Percentiles rank a stretch among this genome's conserved stretches.
These are phyloP conservation scores for Brettanomyces custersianus DNA, from an alignment of 805 yeast genomes.

Conservation along the genomic window DNA sequence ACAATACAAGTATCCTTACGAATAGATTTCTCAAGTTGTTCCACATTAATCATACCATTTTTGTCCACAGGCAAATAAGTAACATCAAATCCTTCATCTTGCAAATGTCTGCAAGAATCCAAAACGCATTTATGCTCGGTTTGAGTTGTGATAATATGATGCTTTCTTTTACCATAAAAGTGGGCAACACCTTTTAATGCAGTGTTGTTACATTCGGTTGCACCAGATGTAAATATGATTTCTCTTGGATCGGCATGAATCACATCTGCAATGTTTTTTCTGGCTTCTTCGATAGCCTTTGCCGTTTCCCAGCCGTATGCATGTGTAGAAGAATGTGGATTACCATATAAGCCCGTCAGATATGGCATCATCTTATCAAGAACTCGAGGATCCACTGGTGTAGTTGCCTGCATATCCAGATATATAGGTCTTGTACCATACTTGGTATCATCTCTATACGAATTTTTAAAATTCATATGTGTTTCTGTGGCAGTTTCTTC, in stretches of 20 bases:
- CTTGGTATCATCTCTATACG: conserved; percentile 33
- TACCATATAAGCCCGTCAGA: conserved; percentile 90
- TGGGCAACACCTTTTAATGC: conserved; percentile 93
- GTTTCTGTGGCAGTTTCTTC: conserved; percentile 40
- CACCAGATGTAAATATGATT: conserved; percentile 94
- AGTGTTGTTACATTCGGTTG: conserved; percentile 95
- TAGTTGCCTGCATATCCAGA: conserved; percentile 96
- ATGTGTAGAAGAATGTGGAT: conserved; percentile 96
- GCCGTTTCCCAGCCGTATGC: conserved; percentile 99
- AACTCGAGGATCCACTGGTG: conserved; percentile 96
- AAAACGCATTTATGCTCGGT: conserved; percentile 99
- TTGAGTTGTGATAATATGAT: conserved; percentile 90
- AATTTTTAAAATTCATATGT: conserved; percentile 32
- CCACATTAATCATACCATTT: conserved; percentile 74
- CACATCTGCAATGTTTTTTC: conserved; percentile 71
- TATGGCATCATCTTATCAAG: conserved; percentile 78
- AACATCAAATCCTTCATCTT: conserved; percentile 94
- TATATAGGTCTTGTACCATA: conserved; percentile 84
- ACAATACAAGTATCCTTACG: conserved; percentile 88
- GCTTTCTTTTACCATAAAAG: conserved; percentile 82
- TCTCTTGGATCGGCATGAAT: conserved; percentile 95
- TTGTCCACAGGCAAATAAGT: conserved; percentile 80
- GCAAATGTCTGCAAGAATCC: conserved; percentile 90
- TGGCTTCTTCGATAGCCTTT: conserved; percentile 78
- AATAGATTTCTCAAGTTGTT: conserved; percentile 71